phyloP scores from a whole-genome alignment of 2,329 filamentous ascomycete species.

The Torrubiella hemipterigena region DNA sequence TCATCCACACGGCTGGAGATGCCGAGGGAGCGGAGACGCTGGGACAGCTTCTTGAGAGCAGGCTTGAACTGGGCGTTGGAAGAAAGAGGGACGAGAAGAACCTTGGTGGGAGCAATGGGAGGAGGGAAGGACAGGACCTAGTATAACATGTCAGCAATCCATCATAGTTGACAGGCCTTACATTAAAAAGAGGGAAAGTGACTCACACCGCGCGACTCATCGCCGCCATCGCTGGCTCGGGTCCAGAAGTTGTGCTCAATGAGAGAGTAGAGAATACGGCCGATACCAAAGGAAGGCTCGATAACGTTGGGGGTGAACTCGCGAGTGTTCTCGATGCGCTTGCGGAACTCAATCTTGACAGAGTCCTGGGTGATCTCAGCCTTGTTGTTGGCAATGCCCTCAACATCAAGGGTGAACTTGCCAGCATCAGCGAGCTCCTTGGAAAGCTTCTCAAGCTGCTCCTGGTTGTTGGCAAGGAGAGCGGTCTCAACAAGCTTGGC shows the following conservation, averaged over 20 bases:
- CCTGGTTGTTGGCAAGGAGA: slow-evolving; percentile 64
- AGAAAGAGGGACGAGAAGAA: slow-evolving; percentile 82
- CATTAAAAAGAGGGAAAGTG: neutral
- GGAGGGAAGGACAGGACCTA: slow-evolving; percentile 42
- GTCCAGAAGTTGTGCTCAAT: slow-evolving; percentile 96
- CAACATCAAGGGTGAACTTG: slow-evolving; percentile 67
- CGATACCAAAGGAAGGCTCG: slow-evolving; percentile 95
- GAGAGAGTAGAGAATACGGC: slow-evolving; percentile 82
- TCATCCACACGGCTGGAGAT: slow-evolving; percentile 82
- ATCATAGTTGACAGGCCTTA: neutral
- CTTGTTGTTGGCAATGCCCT: slow-evolving; percentile 53
- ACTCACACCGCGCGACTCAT: slow-evolving; percentile 75
- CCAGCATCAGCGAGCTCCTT: slow-evolving; percentile 61
- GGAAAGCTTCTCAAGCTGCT: slow-evolving; percentile 67
- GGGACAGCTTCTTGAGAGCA: slow-evolving; percentile 59
- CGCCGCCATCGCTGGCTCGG: slow-evolving; percentile 47
- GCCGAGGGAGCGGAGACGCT: slow-evolving; percentile 62
- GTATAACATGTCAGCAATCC: neutral
- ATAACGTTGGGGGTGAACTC: slow-evolving; percentile 95
- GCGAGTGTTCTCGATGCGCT: slow-evolving; percentile 67
- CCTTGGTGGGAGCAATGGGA: slow-evolving; percentile 83
- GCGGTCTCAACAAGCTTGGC: slow-evolving; percentile 75
- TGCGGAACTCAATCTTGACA: slow-evolving; percentile 73
- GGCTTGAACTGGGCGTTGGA: slow-evolving; percentile 70
- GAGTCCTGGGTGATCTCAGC: slow-evolving; percentile 71